Evolutionary conservation across 345 rosid genomes (phyloP).

Genomic region (Linum usitatissimum): DNA sequence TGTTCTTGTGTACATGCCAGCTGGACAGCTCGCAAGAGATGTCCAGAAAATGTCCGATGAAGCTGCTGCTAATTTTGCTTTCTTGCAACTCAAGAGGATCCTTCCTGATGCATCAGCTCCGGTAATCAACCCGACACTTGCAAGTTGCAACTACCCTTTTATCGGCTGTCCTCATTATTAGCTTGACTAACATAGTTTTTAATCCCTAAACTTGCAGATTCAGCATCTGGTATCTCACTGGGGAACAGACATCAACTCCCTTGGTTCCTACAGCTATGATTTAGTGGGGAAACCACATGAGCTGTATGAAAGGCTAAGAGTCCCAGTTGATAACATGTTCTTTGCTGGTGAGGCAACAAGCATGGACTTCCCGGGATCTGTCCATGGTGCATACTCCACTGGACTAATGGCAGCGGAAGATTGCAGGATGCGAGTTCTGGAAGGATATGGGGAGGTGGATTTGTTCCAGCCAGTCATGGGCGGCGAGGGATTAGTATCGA

Average conservation of each 20-base stretch:
- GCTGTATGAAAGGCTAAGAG: constrained; percentile 76
- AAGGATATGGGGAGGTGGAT: constrained; percentile 71
- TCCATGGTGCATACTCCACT: constrained; percentile 82
- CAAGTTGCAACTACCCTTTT: too few species aligned
- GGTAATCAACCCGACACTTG: constrained; percentile 18
- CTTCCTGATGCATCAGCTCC: constrained; percentile 70
- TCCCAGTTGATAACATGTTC: constrained; percentile 87
- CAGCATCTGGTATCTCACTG: constrained; percentile 65
- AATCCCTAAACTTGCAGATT: constrained; percentile 28
- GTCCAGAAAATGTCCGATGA: constrained; percentile 96
- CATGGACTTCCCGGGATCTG: constrained; percentile 61
- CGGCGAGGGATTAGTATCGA: constrained; percentile 68
- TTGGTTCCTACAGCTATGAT: constrained; percentile 92
- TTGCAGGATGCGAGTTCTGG: constrained; percentile 88
- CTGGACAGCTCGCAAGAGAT: constrained; percentile 92
- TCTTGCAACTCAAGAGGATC: constrained; percentile 69
- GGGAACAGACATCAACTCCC: constrained; percentile 66
- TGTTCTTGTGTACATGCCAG: constrained; percentile 93
- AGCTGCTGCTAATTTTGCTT: constrained; percentile 81
- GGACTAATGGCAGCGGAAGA: constrained; percentile 89
- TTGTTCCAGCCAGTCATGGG: constrained; percentile 19
- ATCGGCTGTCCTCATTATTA: too few species aligned
- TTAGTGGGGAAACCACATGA: constrained; percentile 72
- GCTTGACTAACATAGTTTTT: background rate
- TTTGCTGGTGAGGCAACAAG: constrained; percentile 97